Percentiles rank a stretch among this genome's conserved stretches.
phyloP scores from a whole-genome alignment of 129 eudicot genomes.

The Pulicaria dysenterica region DNA sequence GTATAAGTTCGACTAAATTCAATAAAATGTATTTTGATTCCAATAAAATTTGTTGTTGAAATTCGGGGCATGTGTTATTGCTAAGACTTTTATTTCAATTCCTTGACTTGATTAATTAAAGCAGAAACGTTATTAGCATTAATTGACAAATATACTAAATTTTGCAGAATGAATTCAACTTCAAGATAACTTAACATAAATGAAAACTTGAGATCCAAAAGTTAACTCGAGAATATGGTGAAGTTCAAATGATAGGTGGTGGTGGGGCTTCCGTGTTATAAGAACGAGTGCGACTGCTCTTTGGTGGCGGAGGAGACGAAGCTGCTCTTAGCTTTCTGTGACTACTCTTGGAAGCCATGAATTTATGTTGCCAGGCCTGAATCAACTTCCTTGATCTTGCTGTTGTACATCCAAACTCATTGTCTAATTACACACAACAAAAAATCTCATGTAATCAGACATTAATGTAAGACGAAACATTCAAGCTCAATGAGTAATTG shows the following conservation, averaged over 20 bases:
- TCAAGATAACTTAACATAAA: background rate
- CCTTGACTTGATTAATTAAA: background rate
- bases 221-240: background rate
- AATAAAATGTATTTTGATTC: too few species aligned
- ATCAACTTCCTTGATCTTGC: slow-evolving; percentile 6
- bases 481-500: too few species aligned
- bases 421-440: background rate
- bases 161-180: background rate
- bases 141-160: background rate
- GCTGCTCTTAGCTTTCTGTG: slow-evolving; percentile 8
- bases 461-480: too few species aligned
- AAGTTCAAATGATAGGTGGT: background rate
- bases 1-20: too few species aligned
- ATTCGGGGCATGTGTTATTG: background rate
- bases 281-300: background rate
- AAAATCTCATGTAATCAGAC: background rate
- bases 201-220: slow-evolving; percentile 4
- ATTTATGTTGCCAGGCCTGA: slow-evolving; percentile 9
- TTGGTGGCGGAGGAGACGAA: slow-evolving; percentile 13
- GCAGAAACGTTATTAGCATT: background rate
- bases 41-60: too few species aligned
- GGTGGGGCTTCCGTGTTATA: background rate
- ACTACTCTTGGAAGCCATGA: background rate
- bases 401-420: background rate
- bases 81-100: background rate